Base-by-base conservation (phyloP, 1,284 basidiomycete genomes). In the Waitea zeae region DNA sequence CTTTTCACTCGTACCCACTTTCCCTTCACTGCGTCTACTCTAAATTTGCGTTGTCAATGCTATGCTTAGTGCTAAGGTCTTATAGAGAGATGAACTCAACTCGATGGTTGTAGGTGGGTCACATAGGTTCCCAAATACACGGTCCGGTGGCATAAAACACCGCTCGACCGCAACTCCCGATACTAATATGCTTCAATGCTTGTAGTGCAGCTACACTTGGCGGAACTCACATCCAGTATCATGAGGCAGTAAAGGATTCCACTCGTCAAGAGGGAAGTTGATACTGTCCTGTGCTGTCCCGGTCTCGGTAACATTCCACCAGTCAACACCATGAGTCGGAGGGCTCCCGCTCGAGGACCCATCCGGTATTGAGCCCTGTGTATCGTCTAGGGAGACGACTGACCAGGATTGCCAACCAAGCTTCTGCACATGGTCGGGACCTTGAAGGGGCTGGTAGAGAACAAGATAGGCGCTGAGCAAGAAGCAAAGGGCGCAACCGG, bases 351-450 rank as follows among this genome's bases (percentile, higher is more conserved):
- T n/a, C 40, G 41, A 11, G 12, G 30, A 28, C 11, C 38, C 33
- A 18, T 33, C 32, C 2, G 20, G 19, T 29, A 22, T 20, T 33
- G 39, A 37, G 19, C 35, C 41, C 17, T 29, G 39, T 20, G 36
- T 44, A 14, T 41, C 42, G 22, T 32, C 34, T 35, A 19, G 33
- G 1, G 59, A 49, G 0, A 87, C 60, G 3, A 63, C 45, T 30
- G 86, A 86, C 83, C 84, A 90, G n/a, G 80, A 66, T 46, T 92
- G 87, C 87, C 86, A 90, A 13, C 84, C 84, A n/a, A 89, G 56
- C 33, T 68, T 64, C 45, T 88, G 82, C 5, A 64, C 53, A 13
- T 62, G 51, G 1, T 81, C 81, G 3, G 86, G 84, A 3, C 77
- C 76, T 3, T 64, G 58, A 11, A 66, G 67, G 5, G 77, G 80